These are phyloP conservation scores for Globisporangium polare DNA, from an alignment of 352 stramenopile genomes.

Conservation along the genomic window DNA sequence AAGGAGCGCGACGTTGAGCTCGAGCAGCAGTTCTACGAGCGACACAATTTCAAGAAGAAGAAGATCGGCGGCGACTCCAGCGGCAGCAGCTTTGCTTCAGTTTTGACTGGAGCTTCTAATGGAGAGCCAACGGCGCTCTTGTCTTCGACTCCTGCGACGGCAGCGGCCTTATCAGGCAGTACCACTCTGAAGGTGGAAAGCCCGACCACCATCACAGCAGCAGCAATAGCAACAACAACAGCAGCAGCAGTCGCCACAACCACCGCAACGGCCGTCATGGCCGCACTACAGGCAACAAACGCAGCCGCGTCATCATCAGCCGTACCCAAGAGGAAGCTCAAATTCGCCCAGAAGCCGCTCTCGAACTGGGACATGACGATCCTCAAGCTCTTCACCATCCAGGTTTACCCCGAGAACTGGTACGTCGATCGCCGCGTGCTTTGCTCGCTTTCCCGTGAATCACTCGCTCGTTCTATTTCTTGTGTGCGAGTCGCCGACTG, in stretches of 20 bases:
- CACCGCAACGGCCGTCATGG: not conserved
- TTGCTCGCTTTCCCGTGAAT: not conserved
- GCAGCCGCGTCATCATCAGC: not conserved
- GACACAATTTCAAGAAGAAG: slow-evolving; percentile 44
- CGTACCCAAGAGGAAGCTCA: not conserved
- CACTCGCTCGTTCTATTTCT: no score
- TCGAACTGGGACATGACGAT: slow-evolving; percentile 5
- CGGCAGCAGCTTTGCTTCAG: not conserved
- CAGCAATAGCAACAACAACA: not conserved
- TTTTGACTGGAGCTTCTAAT: not conserved
- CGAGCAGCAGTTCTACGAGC: slow-evolving; percentile 60
- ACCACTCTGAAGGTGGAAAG: not conserved
- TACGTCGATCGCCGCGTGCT: not conserved
- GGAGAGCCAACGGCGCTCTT: not conserved
- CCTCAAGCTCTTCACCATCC: slow-evolving; percentile 9
- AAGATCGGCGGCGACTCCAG: not conserved
- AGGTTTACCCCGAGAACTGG: slow-evolving; percentile 9
- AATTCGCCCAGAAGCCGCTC: not conserved
- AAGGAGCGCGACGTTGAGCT: slow-evolving; percentile 40
- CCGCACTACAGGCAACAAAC: not conserved
- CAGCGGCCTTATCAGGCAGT: not conserved
- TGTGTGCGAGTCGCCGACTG: not conserved
- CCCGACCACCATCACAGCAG: not conserved
- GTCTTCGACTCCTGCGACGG: not conserved
- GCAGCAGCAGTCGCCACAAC: not conserved